phyloP scores from a whole-genome alignment of 1,284 basidiomycete species.

The Pyrrhoderma lamaoense region DNA sequence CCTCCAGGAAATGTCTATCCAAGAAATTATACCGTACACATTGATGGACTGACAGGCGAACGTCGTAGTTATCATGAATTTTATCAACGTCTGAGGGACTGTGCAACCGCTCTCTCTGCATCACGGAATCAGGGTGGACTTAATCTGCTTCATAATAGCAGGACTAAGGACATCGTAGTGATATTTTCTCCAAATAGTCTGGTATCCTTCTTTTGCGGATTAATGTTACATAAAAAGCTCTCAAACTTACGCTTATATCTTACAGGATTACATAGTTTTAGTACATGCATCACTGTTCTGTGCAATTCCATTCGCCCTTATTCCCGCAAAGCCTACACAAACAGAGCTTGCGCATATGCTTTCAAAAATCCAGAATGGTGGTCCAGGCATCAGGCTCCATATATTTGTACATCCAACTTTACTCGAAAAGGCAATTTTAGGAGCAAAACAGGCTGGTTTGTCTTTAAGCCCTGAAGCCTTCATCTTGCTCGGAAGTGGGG shows the following conservation, averaged over 20 bases:
- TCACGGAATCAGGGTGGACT: constrained; percentile 45
- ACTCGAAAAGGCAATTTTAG: constrained; percentile 40
- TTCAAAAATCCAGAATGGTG: constrained; percentile 43
- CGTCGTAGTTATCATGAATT: constrained; percentile 42
- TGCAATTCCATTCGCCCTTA: constrained; percentile 53
- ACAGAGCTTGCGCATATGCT: constrained; percentile 59
- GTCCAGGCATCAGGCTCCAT: constrained; percentile 20
- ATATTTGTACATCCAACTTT: constrained; percentile 55
- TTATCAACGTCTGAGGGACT: constrained; percentile 41
- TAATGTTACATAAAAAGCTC: too few relatives aligned
- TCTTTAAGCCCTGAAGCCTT: constrained; percentile 29
- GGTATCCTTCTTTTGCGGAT: too few relatives aligned
- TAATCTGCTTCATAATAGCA: constrained; percentile 37
- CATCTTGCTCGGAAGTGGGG: constrained; percentile 48
- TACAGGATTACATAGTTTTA: constrained; percentile 55
- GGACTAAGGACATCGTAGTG: constrained; percentile 47
- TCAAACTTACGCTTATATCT: too few relatives aligned
- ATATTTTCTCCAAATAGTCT: constrained; percentile 62
- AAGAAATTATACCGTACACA: constrained; percentile 47
- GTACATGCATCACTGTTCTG: constrained; percentile 49
- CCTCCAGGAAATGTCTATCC: constrained; percentile 44
- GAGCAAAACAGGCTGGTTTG: constrained; percentile 46
- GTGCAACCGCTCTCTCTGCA: constrained; percentile 48
- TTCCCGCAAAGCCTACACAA: constrained; percentile 58
- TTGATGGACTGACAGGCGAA: constrained; percentile 49